Evolutionary conservation across 345 rosid species (phyloP).

Genomic region (Gossypium herbaceum): DNA sequence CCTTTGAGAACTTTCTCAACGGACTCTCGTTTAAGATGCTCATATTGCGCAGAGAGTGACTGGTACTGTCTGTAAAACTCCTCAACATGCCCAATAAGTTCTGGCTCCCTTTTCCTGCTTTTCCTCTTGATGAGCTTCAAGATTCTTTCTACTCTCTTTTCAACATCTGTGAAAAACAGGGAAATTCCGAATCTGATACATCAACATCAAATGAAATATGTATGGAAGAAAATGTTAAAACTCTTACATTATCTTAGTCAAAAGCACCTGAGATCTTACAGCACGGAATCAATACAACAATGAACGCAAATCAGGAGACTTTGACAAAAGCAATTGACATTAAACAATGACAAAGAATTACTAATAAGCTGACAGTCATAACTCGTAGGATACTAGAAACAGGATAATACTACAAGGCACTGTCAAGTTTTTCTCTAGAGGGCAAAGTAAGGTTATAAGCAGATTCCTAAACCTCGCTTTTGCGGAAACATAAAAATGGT

Average conservation of each 20-base stretch:
- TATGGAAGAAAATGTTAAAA: not conserved
- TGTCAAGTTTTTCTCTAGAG: not conserved
- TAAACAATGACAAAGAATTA: not conserved
- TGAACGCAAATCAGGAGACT: not conserved
- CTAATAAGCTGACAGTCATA: not conserved
- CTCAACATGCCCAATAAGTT: constrained; percentile 55
- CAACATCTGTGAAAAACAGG: constrained; percentile 51
- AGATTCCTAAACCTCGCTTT: not conserved
- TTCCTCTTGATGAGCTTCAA: constrained; percentile 61
- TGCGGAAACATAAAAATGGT: not conserved
- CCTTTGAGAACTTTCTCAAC: constrained; percentile 44
- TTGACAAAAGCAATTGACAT: not conserved
- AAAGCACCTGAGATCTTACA: not conserved
- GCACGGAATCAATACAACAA: not conserved
- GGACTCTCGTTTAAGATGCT: constrained; percentile 65
- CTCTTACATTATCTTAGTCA: not conserved
- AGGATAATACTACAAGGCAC: not conserved
- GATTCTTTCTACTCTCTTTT: constrained; percentile 63
- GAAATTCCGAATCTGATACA: constrained; percentile 43
- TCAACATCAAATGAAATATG: not conserved
- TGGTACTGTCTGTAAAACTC: constrained; percentile 71
- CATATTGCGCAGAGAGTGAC: constrained; percentile 56
- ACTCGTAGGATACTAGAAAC: not conserved
- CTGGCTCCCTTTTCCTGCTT: constrained; percentile 44
- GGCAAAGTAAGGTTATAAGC: not conserved